Base-by-base conservation (phyloP, 1,139 yeast species). In the Yamadazyma buinensis region DNA sequence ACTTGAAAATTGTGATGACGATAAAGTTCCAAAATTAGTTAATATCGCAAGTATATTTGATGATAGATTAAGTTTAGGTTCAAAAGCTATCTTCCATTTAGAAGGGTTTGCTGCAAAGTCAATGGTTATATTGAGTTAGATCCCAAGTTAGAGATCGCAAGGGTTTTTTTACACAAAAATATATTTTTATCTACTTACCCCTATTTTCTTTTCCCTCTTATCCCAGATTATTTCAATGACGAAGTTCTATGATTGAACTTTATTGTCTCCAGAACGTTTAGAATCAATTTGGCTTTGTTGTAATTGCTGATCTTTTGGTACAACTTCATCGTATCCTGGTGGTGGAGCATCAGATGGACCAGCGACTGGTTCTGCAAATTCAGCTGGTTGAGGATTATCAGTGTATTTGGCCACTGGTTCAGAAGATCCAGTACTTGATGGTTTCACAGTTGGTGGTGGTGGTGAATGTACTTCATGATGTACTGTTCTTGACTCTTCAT, bases 61-160 rank as follows among this genome's bases (percentile, higher is more conserved):
- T 52, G 97, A 92, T 52, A 75, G 99, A 38, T 67, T 92, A 41
- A 77, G 92, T 43, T 66, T 85, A 41, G 98, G 98, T 1, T 76
- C 75, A 44, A 92, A 92, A 57, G 84, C 92, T 29, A 92, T 92
- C 12, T 92, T 87, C 59, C 99, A 92, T 57, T 64, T 92, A 39
- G 99, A 92, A 61, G 98, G 97, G 1, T 92, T 87, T 55, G 77
- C 85, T 13, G 97, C 97, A 1, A 83, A 77, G 52, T 77, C 80
- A 2, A 92, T 92, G 97, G 79, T 82, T 28, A 27, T 21, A 3
- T 30, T 34, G 23, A 18, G 19, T 29, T 17, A 17, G 19, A n/a
- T n/a, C 19, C 19, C 7, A 17, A 17, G 7, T 17, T 17, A 17
- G n/a, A 17, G 7, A 17, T 17, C 19, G 5, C 5, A 17, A 5